These are phyloP conservation scores for Coniferiporia sulphurascens DNA, from an alignment of 1,284 basidiomycete species.

Conservation along the genomic window DNA sequence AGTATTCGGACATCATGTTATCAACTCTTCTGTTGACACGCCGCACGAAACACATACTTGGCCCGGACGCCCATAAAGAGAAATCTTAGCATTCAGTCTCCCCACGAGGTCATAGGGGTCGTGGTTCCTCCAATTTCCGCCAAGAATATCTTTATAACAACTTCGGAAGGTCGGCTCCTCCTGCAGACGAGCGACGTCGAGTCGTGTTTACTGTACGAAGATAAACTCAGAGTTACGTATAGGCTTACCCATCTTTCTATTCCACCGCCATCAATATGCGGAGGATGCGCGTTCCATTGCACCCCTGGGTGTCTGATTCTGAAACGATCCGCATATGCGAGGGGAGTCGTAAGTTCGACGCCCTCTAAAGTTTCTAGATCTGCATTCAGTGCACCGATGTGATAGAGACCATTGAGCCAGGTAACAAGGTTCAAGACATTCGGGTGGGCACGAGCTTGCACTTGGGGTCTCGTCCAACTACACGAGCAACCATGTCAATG, in stretches of 20 bases:
- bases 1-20: neutral
- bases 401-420: slow-evolving; percentile 66
- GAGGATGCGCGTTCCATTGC: slow-evolving; percentile 61
- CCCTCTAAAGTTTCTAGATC: slow-evolving; percentile 34
- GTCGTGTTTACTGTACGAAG: neutral
- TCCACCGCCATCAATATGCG: slow-evolving; percentile 78
- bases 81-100: slow-evolving; percentile 56
- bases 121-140: slow-evolving; percentile 64
- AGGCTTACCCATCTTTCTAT: slow-evolving; percentile 67
- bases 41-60: slow-evolving; percentile 34
- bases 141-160: slow-evolving; percentile 63
- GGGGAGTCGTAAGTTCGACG: slow-evolving; percentile 62
- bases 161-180: slow-evolving; percentile 68
- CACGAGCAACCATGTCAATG: neutral
- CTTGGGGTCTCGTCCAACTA: slow-evolving; percentile 68
- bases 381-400: slow-evolving; percentile 25
- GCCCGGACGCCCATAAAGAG: slow-evolving; percentile 54
- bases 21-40: no score
- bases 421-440: slow-evolving; percentile 56
- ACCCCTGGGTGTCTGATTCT: slow-evolving; percentile 75
- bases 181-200: neutral
- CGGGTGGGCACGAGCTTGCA: slow-evolving; percentile 70
- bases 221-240: neutral
- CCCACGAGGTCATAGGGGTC: slow-evolving; percentile 65
- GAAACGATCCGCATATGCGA: slow-evolving; percentile 80